Evolutionary conservation across 257 asterid genomes (phyloP).

Genomic region (Ilex asprella): DNA sequence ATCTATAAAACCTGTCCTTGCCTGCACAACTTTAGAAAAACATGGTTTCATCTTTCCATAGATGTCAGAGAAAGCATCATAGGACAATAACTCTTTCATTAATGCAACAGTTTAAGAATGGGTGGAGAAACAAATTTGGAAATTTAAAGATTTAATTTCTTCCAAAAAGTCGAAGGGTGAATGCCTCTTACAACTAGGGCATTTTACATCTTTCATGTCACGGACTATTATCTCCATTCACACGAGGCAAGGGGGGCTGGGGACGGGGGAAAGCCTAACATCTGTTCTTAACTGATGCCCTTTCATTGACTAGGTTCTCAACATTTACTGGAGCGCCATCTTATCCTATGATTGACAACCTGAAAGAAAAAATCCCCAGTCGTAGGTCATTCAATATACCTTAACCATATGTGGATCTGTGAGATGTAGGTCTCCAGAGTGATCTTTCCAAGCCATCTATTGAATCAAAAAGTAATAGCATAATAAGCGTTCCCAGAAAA

Average conservation of each 20-base stretch:
- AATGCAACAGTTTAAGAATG: neutral
- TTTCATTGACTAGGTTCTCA: no score
- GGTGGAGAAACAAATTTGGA: neutral
- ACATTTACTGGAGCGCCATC: no score
- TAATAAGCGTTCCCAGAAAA: constrained; percentile 2
- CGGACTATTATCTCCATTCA: neutral
- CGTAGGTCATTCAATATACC: constrained; percentile 33
- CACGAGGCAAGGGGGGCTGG: no score
- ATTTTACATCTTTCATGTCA: neutral
- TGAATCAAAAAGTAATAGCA: constrained; percentile 13
- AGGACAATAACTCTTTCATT: neutral
- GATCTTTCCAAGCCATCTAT: constrained; percentile 92
- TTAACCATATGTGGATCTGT: constrained; percentile 88
- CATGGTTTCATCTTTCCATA: neutral
- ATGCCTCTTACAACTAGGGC: no score
- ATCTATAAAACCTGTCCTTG: neutral
- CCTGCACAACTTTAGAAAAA: neutral
- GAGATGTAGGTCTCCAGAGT: constrained; percentile 88
- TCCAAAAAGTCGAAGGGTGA: no score
- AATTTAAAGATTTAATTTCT: no score
- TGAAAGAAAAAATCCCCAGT: no score
- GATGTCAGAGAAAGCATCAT: neutral
- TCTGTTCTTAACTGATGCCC: no score
- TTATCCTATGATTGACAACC: no score
- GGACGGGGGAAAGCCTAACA: no score